phyloP scores from a whole-genome alignment of 1,139 yeast species.

The Arxiozyma heterogenica region DNA sequence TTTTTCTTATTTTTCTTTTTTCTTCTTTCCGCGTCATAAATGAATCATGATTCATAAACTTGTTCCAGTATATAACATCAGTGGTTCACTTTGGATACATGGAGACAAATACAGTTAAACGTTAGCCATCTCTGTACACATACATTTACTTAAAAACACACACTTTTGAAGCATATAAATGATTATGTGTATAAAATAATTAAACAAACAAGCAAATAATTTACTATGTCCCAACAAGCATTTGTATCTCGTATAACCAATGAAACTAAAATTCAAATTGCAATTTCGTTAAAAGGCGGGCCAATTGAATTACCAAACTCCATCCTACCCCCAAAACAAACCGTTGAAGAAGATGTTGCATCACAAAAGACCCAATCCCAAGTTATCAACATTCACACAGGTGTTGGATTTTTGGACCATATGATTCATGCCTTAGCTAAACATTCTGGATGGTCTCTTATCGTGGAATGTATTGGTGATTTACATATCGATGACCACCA shows the following conservation, averaged over 20 bases:
- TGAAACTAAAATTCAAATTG: constrained; percentile 88
- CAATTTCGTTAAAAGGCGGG: constrained; percentile 78
- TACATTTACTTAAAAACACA: no score
- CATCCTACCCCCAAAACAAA: constrained; percentile 28
- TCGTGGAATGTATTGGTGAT: constrained; percentile 87
- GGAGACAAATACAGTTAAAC: no score
- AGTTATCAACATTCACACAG: constrained; percentile 72
- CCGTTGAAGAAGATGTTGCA: constrained; percentile 38
- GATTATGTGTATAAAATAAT: no score
- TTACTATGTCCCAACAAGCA: not conserved
- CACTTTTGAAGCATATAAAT: no score
- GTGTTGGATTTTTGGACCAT: constrained; percentile 92
- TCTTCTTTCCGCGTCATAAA: not conserved
- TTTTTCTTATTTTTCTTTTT: no score
- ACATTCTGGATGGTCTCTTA: constrained; percentile 91
- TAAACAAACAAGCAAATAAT: no score
- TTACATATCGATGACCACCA: constrained; percentile 96
- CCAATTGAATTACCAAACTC: constrained; percentile 49
- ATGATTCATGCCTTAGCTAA: constrained; percentile 96
- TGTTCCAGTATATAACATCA: no score
- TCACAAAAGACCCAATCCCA: constrained; percentile 46
- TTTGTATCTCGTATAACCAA: constrained; percentile 70
- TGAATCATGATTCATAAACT: not conserved
- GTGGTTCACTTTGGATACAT: no score
- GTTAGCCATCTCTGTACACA: no score